A percentile compares a stretch with the other conserved stretches of the same genome.
phyloP scores from a whole-genome alignment of 2,329 filamentous ascomycete genomes.

The Aspergillus caelatus region DNA sequence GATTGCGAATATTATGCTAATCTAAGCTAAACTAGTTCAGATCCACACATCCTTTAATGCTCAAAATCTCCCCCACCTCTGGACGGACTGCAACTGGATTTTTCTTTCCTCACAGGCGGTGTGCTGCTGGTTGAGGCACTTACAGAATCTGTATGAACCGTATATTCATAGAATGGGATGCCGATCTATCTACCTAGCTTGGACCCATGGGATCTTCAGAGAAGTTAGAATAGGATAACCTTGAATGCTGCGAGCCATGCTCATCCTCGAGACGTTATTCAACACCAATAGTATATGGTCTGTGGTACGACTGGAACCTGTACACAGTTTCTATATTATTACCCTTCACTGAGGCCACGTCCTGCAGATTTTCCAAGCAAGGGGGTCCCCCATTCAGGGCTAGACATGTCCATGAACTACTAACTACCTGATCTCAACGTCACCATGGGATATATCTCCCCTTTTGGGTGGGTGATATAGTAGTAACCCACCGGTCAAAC shows the following conservation, averaged over 20 bases:
- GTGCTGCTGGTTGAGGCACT: not conserved
- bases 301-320: too few species aligned
- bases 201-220: too few species aligned
- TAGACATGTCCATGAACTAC: not conserved
- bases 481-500: not conserved
- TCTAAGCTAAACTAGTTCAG: not conserved
- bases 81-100: not conserved
- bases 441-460: not conserved
- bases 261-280: too few species aligned
- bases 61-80: not conserved
- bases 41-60: not conserved
- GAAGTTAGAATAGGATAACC: too few species aligned
- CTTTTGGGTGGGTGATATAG: too few species aligned
- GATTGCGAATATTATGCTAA: too few species aligned
- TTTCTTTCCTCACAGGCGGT: not conserved
- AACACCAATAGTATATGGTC: too few species aligned
- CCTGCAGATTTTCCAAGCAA: not conserved
- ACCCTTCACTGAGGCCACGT: too few species aligned
- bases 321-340: too few species aligned
- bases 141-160: not conserved
- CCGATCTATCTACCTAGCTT: too few species aligned
- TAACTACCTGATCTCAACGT: not conserved
- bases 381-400: too few species aligned
- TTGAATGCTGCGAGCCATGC: too few species aligned
- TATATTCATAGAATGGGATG: not conserved